Evolutionary conservation across 768 basidiomycete species (phyloP), one percentile per base, ranked within the genome.

Genomic region (Tulasnella sp.): DNA sequence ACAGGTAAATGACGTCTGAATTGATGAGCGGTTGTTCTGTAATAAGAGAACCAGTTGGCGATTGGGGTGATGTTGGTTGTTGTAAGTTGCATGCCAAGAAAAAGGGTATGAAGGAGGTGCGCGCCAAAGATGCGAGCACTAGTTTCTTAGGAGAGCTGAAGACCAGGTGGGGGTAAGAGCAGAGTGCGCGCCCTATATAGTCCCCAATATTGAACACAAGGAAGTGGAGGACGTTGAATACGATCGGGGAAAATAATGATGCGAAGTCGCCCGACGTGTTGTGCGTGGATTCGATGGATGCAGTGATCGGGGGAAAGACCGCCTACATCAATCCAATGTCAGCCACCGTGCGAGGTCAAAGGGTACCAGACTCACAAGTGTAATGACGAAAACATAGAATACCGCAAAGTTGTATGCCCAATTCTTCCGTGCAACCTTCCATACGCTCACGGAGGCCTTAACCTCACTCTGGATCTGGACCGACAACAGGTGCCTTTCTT

Each of bases 21-120:
- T 72, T 81, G 72, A 93, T 82, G 59, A 83, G 62, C 2, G 82
- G 77, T 7, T 17, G 52, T n/a, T 9, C 27, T 17, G 41, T 6
- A 8, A 29, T 17, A 14, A 37, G 40, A 21, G 43, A n/a, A 2
- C 41, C 23, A 1, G 70, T 62, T 9, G 63, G 34, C 3, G 58
- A 40, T 6, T 64, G 62, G 8, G 64, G 37, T 12, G 61, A 17
- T 65, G 62, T 29, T 36, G 65, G 63, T 41, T 74, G 77, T 61
- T 82, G 79, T 39, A 93, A 70, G 65, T 96, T 96, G 75, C 91
- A 94, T 69, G 84, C 73, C n/a, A 94, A 75, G 69, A 94, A 84
- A 39, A 92, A 64, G 29, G 89, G 89, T 46, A 96, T 78, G 70
- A 94, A 93, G 32, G 90, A 64, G 1, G 82, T 84, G 54, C 92